Evolutionary conservation across 257 asterid genomes (phyloP), one percentile per base, ranked within the genome.

Genomic region (Gardenia jasminoides): DNA sequence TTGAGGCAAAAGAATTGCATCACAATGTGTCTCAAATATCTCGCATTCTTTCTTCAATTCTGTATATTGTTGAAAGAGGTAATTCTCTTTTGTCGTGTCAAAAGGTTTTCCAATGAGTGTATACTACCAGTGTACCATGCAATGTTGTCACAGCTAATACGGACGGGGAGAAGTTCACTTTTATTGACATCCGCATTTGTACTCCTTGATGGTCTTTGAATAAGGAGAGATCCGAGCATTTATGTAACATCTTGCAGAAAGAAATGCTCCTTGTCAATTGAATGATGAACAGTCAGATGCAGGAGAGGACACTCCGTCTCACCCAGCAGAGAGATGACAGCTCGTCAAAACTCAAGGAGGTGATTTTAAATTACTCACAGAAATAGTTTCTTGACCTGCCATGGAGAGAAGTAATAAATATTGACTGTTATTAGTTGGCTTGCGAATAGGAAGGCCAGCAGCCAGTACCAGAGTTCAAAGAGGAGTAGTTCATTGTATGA

Each of bases 361-460:
- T 41, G n/a, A 9, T 67, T n/a, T 46, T 59, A 20, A 68, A 72
- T 62, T 76, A 68, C 75, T 92, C 90, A 89, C 17, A 77, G 11
- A 68, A 90, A 75, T 54, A 82, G 78, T 73, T 56, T 84, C 84
- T 89, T 93, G 74, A 90, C 94, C 96, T 93, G 96, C 82, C 82
- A 86, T 41, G 76, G 28, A 78, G 78, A 73, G 71, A 58, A 62
- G 66, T 47, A 74, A 39, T 81, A 69, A 43, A 59, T 72, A 30
- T 13, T 13, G 54, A 64, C 8, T 17, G 65, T 33, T 66, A 24
- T 44, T 13, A 43, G 78, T 41, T 61, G 19, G 74, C 72, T 56
- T 61, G 52, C 54, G 46, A 58, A 68, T 26, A 69, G 54, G 80
- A 56, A 61, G 77, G 59, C 67, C 39, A 26, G 43, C 54, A n/a